Conservation (phyloP, 495 filamentous ascomycete species). For the Penicillium cinerascens region DNA sequence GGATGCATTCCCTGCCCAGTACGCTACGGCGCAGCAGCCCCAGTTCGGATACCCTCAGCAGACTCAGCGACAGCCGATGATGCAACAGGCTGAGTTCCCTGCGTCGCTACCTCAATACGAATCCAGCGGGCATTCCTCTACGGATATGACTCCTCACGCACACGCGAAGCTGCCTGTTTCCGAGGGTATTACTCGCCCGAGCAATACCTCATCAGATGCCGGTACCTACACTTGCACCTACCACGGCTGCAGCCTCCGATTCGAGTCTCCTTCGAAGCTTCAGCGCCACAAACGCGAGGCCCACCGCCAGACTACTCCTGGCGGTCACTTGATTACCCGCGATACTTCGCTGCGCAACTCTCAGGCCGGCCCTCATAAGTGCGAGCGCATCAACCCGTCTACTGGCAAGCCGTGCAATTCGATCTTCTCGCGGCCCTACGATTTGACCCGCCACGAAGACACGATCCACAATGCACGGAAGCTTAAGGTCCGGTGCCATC, state of each 20-base stretch:
- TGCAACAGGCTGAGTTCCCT: constrained; percentile 59
- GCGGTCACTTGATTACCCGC: constrained; percentile 38
- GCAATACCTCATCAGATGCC: constrained; percentile 64
- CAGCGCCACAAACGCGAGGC: constrained; percentile 96
- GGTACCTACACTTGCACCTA: constrained; percentile 96
- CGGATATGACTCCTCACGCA: constrained; percentile 25
- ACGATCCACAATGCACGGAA: constrained; percentile 95
- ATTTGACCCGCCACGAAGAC: constrained; percentile 94
- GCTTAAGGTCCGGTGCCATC: constrained; percentile 90
- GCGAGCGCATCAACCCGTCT: constrained; percentile 88
- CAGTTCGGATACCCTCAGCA: constrained; percentile 43
- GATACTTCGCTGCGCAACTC: constrained; percentile 64
- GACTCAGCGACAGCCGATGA: constrained; percentile 42
- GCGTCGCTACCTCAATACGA: constrained; percentile 60
- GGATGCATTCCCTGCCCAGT: constrained; percentile 42
- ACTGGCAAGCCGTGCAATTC: constrained; percentile 96
- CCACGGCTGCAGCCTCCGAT: constrained; percentile 82
- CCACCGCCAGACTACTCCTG: constrained; percentile 64
- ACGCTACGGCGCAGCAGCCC: constrained; percentile 28
- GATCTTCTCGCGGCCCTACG: constrained; percentile 95
- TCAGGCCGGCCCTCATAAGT: constrained; percentile 85
- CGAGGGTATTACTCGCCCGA: constrained; percentile 49
- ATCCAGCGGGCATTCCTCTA: constrained; percentile 45
- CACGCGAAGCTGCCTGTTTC: constrained; percentile 29
- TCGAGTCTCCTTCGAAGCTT: constrained; percentile 79